These are phyloP conservation scores for Globisporangium heterothallicum DNA, from an alignment of 352 stramenopile genomes.

Conservation along the genomic window DNA sequence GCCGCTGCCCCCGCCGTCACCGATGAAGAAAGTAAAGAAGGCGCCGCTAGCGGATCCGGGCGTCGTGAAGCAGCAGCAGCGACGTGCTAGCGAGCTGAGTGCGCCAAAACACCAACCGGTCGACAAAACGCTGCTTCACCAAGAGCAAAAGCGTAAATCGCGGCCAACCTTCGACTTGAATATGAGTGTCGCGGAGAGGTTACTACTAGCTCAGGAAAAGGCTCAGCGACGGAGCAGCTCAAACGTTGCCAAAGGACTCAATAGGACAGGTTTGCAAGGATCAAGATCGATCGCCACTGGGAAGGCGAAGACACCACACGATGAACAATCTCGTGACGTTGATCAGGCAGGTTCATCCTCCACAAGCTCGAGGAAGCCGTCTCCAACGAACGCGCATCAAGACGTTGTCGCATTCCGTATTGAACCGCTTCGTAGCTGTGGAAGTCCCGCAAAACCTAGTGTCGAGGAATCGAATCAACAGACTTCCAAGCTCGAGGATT, in stretches of 20 bases:
- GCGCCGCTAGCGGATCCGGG: conserved; percentile 20
- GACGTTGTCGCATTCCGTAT: conserved; percentile 18
- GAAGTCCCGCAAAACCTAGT: conserved; percentile 1
- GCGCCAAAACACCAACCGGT: conserved; percentile 57
- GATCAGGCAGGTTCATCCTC: background rate
- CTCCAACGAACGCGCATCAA: background rate
- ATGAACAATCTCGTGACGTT: background rate
- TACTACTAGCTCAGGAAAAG: conserved; percentile 52
- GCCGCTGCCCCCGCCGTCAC: conserved; percentile 22
- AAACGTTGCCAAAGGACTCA: background rate
- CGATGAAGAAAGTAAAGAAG: conserved; percentile 36
- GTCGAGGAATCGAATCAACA: conserved; percentile 5
- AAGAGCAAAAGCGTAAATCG: conserved; percentile 59
- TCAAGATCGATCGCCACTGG: conserved; percentile 7
- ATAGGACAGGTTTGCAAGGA: too few relatives aligned
- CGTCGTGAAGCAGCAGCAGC: conserved; percentile 45
- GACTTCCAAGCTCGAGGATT: background rate
- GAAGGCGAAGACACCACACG: background rate
- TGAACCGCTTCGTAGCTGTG: conserved; percentile 9
- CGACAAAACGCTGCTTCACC: conserved; percentile 46
- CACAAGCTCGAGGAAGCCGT: background rate
- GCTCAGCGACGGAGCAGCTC: conserved; percentile 24
- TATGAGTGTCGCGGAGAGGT: conserved; percentile 60
- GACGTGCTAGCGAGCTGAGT: conserved; percentile 52
- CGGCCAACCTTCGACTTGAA: conserved; percentile 49